Conservation (phyloP, 176 grass and related monocot species). For the Aegilops speltoides region DNA sequence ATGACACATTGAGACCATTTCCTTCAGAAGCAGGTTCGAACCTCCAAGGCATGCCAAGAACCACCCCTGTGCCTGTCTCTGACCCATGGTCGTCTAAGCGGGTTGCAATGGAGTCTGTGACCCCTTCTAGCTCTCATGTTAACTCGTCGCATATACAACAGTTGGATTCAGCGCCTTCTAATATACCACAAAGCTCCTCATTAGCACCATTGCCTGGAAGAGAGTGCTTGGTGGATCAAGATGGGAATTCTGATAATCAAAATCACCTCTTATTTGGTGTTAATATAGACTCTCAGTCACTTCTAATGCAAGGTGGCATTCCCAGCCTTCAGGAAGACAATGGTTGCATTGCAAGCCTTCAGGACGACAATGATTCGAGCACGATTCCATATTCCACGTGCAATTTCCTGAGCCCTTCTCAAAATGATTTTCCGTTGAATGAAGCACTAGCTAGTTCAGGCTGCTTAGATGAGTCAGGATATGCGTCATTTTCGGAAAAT, state of each 20-base stretch:
- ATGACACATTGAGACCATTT: constrained; percentile 44
- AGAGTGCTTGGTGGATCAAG: constrained; percentile 62
- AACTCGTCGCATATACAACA: constrained; percentile 44
- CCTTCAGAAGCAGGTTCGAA: constrained; percentile 45
- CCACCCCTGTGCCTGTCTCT: constrained; percentile 41
- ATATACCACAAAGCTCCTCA: constrained; percentile 42
- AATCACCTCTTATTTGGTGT: constrained; percentile 75
- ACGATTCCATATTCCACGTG: constrained; percentile 57
- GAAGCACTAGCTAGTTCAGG: constrained; percentile 52
- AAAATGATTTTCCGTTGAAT: constrained; percentile 65
- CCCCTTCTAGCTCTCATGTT: constrained; percentile 36
- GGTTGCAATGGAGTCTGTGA: constrained; percentile 60
- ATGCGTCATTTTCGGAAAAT: constrained; percentile 47
- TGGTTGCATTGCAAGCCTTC: constrained; percentile 52
- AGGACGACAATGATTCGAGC: constrained; percentile 38
- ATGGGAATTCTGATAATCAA: constrained; percentile 55
- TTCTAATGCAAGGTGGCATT: constrained; percentile 72
- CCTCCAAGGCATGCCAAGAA: constrained; percentile 59
- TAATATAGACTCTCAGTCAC: constrained; percentile 79
- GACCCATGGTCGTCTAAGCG: constrained; percentile 74
- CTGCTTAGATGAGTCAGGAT: constrained; percentile 66
- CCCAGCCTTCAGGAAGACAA: constrained; percentile 44
- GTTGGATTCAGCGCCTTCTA: constrained; percentile 44
- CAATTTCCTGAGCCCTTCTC: constrained; percentile 67
- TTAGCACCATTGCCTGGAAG: constrained; percentile 72